Evolutionary conservation across 441 rosid genomes (phyloP), one percentile per base, ranked within the genome.

Genomic region (Gossypium davidsonii): DNA sequence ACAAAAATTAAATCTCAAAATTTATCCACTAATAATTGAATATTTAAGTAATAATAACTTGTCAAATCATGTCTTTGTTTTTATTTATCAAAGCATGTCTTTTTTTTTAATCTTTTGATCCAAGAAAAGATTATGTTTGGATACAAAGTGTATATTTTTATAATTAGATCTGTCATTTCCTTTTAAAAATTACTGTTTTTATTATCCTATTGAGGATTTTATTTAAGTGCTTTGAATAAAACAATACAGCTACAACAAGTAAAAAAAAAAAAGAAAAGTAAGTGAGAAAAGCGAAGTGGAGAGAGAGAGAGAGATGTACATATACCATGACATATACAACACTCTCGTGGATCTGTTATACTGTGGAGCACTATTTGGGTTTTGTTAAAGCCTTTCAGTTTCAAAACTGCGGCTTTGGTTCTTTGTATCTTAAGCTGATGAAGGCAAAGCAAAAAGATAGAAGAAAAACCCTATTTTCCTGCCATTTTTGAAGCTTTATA

Each of bases 351-450:
- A 80, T 79, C 72, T 85, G 81, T 79, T 46, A 73, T 64, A 69
- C 56, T 10, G 9, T 78, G 28, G 80, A 62, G 85, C 79, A 37
- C 53, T 72, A 53, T 79, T 76, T 77, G 83, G 83, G 73, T 18
- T 70, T 71, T 23, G 73, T 76, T 78, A 62, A 81, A 83, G 67
- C 46, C 49, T 12, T 53, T 37, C 44, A 53, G 58, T 69, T 48
- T 78, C 10, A 46, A 37, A 44, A 23, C 66, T 65, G 70, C 79
- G 75, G 73, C 21, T 79, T 53, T 55, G 26, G 26, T 68, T 3
- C 61, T 44, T 64, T 6, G 48, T 52, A 61, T 59, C 48, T 51
- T 49, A 49, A 79, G 70, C 28, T 78, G 63, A 75, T 62, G 59
- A 9, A 70, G 73, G 15, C 3, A 61, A 37, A 48, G 52, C 18